These are phyloP conservation scores for Guillardia theta DNA, from an alignment of 78 protist genomes.

Conservation along the genomic window DNA sequence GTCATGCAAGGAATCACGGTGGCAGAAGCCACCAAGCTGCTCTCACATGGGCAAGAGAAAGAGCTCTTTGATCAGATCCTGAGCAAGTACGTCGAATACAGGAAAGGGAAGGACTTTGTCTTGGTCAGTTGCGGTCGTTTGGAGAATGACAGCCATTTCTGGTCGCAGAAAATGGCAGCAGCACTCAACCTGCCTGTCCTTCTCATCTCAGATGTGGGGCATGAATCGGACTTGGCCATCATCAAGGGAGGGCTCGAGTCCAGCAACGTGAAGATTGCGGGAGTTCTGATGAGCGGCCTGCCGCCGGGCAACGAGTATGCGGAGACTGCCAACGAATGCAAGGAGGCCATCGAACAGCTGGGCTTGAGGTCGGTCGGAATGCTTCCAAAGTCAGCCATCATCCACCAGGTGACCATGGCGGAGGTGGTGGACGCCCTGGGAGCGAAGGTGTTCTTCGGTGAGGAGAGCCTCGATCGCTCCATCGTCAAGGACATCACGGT, in stretches of 20 bases:
- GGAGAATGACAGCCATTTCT: no score
- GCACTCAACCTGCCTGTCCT: no score
- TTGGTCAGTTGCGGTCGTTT: no score
- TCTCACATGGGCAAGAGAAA: neutral
- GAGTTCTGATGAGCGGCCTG: neutral
- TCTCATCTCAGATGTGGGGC: no score
- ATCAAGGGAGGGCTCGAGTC: constrained; percentile 1
- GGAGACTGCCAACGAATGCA: no score
- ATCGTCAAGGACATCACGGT: neutral
- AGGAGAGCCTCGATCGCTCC: neutral
- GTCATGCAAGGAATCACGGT: constrained; percentile 1
- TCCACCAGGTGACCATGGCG: neutral
- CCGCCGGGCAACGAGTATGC: neutral
- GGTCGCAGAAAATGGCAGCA: no score
- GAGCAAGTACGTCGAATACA: neutral
- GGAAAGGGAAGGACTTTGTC: no score
- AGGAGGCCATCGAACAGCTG: no score
- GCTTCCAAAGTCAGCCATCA: neutral
- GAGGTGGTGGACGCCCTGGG: neutral
- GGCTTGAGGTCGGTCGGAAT: neutral
- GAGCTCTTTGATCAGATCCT: neutral
- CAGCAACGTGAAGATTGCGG: neutral
- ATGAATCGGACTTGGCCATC: neutral
- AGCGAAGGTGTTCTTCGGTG: constrained; percentile 21
- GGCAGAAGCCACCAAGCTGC: neutral